Percentiles rank a stretch among this genome's conserved stretches.
Conservation (phyloP, 2,329 filamentous ascomycete species). For the Ceratocystis alfenasii region DNA sequence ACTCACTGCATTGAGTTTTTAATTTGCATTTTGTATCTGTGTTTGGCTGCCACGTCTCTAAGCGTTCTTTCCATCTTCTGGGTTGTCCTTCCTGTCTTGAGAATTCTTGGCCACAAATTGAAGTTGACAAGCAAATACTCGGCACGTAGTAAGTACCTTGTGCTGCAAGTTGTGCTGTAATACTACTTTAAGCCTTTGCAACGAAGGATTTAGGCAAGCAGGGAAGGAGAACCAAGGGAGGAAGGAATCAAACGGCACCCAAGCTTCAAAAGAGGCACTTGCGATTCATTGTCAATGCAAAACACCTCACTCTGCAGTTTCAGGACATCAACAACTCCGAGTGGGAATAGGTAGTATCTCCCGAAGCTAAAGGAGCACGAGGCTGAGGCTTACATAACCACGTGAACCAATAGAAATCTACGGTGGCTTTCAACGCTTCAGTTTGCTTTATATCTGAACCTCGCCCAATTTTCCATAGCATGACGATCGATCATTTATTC, state of each 20-base stretch:
- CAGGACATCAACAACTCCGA: not conserved
- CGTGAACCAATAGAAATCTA: too few species aligned
- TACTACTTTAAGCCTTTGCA: constrained; percentile 1
- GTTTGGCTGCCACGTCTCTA: not conserved
- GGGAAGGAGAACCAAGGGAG: not conserved
- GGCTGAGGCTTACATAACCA: too few species aligned
- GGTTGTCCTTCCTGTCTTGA: not conserved
- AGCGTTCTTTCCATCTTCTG: not conserved
- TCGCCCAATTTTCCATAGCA: too few species aligned
- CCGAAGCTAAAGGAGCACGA: too few species aligned
- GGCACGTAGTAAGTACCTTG: not conserved
- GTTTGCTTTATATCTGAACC: too few species aligned
- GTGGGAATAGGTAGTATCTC: not conserved
- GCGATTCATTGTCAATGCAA: constrained; percentile 1
- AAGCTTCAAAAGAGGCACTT: constrained; percentile 12
- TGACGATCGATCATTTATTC: too few species aligned
- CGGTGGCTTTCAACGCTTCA: too few species aligned
- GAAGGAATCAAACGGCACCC: not conserved
- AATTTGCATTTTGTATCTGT: not conserved
- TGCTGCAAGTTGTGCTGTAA: not conserved
- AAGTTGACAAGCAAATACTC: not conserved
- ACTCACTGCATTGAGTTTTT: not conserved
- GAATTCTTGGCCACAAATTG: not conserved
- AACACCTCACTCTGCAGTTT: not conserved
- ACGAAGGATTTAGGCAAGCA: constrained; percentile 1